Percentiles rank a stretch among this genome's conserved stretches.
These are phyloP conservation scores for Fraxinus velutina DNA, from an alignment of 305 asterid species.

Conservation along the genomic window DNA sequence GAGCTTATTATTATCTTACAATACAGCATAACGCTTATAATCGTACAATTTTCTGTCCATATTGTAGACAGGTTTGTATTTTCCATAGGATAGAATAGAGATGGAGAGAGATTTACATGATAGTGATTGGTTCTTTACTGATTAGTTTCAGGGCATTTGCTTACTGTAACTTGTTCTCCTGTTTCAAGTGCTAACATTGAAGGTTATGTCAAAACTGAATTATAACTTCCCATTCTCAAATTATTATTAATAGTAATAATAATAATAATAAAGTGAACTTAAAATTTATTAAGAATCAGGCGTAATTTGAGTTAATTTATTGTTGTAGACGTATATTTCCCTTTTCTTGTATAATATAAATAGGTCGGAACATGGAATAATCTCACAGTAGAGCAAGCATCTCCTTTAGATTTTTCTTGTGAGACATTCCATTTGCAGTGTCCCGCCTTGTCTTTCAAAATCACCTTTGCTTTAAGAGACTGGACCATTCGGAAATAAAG, in stretches of 20 bases:
- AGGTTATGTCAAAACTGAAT: not conserved
- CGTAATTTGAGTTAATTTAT: not conserved
- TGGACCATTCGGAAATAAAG: not conserved
- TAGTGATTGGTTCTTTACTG: not conserved
- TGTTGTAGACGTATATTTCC: not conserved
- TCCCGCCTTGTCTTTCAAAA: conserved; percentile 8
- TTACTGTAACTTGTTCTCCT: not conserved
- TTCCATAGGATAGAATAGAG: not conserved
- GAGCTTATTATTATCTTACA: not conserved
- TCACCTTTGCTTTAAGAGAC: not conserved
- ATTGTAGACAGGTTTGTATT: conserved; percentile 8
- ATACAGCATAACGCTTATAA: not conserved
- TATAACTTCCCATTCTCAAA: not conserved
- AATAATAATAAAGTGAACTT: not conserved
- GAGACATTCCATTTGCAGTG: conserved; percentile 4
- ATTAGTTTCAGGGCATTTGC: not conserved
- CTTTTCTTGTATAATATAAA: not conserved
- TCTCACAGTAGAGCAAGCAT: not conserved
- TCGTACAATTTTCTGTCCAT: conserved; percentile 25
- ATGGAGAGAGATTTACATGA: conserved; percentile 9
- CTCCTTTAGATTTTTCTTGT: not conserved
- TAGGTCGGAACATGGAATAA: not conserved
- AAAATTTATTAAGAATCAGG: not conserved
- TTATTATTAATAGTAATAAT: no score
- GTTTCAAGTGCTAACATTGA: not conserved